Evolutionary conservation across 345 rosid genomes (phyloP).

Genomic region (Populus simonii): DNA sequence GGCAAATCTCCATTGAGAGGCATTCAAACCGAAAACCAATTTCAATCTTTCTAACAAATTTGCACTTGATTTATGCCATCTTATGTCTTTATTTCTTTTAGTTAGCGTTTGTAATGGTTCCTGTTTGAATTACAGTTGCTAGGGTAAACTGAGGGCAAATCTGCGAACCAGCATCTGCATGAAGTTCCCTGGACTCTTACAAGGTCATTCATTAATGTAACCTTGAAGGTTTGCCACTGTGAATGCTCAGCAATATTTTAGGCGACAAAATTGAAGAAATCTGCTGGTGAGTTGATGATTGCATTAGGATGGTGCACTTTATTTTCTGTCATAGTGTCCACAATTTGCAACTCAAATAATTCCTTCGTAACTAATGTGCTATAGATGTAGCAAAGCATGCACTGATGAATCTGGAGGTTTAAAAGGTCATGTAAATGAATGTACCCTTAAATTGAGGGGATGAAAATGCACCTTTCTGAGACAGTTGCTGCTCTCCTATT

Average conservation of each 20-base stretch:
- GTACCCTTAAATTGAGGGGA: neutral
- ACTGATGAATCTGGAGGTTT: neutral
- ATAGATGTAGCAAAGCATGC: neutral
- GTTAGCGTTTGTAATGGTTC: neutral
- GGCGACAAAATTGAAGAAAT: slow-evolving; percentile 3
- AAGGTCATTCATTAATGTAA: neutral
- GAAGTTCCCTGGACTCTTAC: neutral
- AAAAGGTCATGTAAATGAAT: neutral
- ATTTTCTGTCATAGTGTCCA: neutral
- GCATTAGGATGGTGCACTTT: neutral
- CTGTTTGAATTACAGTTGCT: neutral
- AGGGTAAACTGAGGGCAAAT: neutral
- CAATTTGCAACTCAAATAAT: neutral
- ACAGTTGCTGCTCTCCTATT: neutral
- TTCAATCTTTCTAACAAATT: no score
- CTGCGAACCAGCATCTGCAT: neutral
- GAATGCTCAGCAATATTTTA: neutral
- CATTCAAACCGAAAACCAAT: no score
- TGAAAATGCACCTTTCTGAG: neutral
- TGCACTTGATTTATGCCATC: no score
- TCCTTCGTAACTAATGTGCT: neutral
- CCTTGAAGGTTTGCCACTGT: neutral
- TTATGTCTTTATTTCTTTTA: neutral
- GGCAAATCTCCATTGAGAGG: no score
- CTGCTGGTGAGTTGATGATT: neutral